Base-by-base conservation (phyloP, 768 basidiomycete species). In the Russula vinacea region DNA sequence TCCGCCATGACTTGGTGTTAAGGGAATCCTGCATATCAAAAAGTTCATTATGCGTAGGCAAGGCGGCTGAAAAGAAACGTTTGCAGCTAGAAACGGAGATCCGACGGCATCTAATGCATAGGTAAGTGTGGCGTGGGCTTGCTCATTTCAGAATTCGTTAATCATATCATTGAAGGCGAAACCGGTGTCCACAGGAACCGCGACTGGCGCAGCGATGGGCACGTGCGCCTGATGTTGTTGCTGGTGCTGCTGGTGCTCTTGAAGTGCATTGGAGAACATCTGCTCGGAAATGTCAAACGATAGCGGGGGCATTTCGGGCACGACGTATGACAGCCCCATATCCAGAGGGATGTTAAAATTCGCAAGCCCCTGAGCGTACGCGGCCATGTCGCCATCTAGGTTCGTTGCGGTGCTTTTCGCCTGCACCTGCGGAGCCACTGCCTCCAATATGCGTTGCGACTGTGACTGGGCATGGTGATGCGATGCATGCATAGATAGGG, bases 111-210 rank as follows among this genome's bases (percentile, higher is more conserved):
- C 64, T 60, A 22, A 65, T 60, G 53, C 29, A 50, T 49, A 47
- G 40, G 53, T 37, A 49, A 26, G 50, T 32, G 24, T 40, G 3
- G 37, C 17, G 60, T 24, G 49, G 64, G 40, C 49, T 32, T 52
- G 61, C 26, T 66, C 62, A 33, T 66, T 47, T 66, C 52, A 66
- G 50, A 64, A 59, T 49, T 68, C 68, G 55, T 68, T 62, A 61
- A 64, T 60, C 55, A 63, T 59, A 40, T 68, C 66, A 61, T 68
- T 67, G 66, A 68, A 67, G 54, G 58, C 29, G 56, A 67, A 67
- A 26, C 58, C n/a, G 29, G 60, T 0, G 13, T 62, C 61, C 40
- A 63, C 52, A 8, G 56, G 58, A n/a, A 57, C 49, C 24, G 63
- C 58, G 22, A 64, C 39, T 33, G 64, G 64, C 9, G 64, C 59